Evolutionary conservation across 2,329 filamentous ascomycete species (phyloP).

Genomic region (Dactylellina leptospora): DNA sequence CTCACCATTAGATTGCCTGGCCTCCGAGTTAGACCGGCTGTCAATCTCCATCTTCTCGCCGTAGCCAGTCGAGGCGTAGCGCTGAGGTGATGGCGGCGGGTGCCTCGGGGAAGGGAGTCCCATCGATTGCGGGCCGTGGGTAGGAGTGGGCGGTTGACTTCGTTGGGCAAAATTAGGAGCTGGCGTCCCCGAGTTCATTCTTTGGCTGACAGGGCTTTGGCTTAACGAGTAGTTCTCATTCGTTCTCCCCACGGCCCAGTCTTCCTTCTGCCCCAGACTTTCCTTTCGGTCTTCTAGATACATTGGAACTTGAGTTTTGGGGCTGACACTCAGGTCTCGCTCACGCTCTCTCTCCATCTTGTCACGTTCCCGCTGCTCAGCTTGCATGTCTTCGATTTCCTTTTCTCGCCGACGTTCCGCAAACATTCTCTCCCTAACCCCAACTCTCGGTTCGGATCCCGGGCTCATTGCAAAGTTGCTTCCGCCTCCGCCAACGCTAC

Average conservation of each 20-base stretch:
- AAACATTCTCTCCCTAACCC: slow-evolving; percentile 51
- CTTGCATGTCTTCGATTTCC: slow-evolving; percentile 45
- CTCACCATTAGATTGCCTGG: slow-evolving; percentile 37
- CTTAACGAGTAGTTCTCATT: slow-evolving; percentile 40
- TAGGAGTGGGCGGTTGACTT: slow-evolving; percentile 42
- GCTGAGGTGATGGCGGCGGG: slow-evolving; percentile 45
- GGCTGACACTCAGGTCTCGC: slow-evolving; percentile 77
- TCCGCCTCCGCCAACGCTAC: no score
- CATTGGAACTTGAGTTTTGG: slow-evolving; percentile 72
- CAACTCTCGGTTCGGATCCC: slow-evolving; percentile 14
- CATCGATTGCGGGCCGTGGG: slow-evolving; percentile 27
- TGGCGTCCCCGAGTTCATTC: slow-evolving; percentile 40
- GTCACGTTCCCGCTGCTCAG: slow-evolving; percentile 45
- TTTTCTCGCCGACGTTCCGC: slow-evolving; percentile 39
- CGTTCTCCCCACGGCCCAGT: slow-evolving; percentile 36
- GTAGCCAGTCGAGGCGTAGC: slow-evolving; percentile 31
- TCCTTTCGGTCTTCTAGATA: slow-evolving; percentile 52
- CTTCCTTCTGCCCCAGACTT: slow-evolving; percentile 42
- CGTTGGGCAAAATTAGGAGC: slow-evolving; percentile 23
- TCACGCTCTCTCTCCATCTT: slow-evolving; percentile 61
- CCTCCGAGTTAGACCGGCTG: slow-evolving; percentile 35
- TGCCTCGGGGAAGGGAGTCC: slow-evolving; percentile 38
- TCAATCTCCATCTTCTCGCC: slow-evolving; percentile 50
- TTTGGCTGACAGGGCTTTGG: slow-evolving; percentile 42
- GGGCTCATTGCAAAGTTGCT: slow-evolving; percentile 42